A percentile compares a stretch with the other conserved stretches of the same genome.
These are phyloP conservation scores for Fomitopsis betulina DNA, from an alignment of 1,284 basidiomycete genomes.

Conservation along the genomic window DNA sequence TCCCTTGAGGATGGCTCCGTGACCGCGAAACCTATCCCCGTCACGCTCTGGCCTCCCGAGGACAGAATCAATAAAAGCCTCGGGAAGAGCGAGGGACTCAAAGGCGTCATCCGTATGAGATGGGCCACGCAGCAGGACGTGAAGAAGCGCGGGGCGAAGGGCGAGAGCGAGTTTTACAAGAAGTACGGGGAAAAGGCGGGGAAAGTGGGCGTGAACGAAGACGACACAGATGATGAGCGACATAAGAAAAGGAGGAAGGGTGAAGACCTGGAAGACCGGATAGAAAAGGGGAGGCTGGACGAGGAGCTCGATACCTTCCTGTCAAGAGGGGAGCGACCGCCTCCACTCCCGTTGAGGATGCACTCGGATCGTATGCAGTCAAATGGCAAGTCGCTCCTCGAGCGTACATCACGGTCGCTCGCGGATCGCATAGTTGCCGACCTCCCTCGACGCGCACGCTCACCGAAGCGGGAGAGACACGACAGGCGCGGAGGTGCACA, in stretches of 20 bases:
- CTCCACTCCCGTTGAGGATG: constrained; percentile 58
- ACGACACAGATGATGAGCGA: constrained; percentile 25
- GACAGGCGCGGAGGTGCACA: constrained; percentile 6
- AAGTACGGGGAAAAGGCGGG: constrained; percentile 65
- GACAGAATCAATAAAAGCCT: constrained; percentile 66
- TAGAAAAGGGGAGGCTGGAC: constrained; percentile 40
- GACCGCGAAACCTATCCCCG: constrained; percentile 61
- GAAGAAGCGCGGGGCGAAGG: constrained; percentile 67
- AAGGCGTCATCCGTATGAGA: constrained; percentile 61
- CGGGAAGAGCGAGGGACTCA: constrained; percentile 58
- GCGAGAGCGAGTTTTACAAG: constrained; percentile 69
- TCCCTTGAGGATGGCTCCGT: constrained; percentile 50
- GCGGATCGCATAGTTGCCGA: constrained; percentile 41
- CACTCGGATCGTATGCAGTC: constrained; percentile 54
- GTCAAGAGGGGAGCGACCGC: constrained; percentile 31
- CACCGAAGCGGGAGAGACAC: constrained; percentile 19
- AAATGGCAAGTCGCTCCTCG: constrained; percentile 46
- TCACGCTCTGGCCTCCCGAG: constrained; percentile 73
- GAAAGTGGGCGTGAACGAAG: constrained; percentile 41
- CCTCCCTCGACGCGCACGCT: constrained; percentile 35
- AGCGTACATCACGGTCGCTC: constrained; percentile 45
- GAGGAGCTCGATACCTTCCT: constrained; percentile 65
- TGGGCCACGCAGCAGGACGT: constrained; percentile 67
- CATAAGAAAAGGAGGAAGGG: constrained; percentile 34
- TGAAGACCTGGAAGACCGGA: constrained; percentile 27